These are phyloP conservation scores for Starmerella bombi DNA, from an alignment of 805 yeast species.

Conservation along the genomic window DNA sequence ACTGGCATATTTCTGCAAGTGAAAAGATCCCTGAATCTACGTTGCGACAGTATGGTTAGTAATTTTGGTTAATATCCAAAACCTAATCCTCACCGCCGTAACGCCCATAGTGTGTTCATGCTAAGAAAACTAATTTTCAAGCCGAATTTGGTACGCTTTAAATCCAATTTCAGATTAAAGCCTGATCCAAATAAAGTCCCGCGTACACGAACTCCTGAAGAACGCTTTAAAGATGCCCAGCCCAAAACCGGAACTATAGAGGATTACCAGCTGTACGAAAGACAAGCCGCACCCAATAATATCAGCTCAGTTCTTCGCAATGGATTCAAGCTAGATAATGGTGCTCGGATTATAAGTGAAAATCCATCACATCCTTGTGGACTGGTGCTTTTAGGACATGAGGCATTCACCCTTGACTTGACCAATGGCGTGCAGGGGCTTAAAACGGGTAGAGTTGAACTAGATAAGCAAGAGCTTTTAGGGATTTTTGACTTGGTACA, in stretches of 20 bases:
- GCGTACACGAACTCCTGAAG: conserved; percentile 16
- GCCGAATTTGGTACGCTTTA: not conserved
- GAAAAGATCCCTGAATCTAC: not conserved
- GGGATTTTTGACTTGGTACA: conserved; percentile 41
- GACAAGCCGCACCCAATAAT: conserved; percentile 36
- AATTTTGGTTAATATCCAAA: not conserved
- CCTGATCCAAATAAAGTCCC: conserved; percentile 23
- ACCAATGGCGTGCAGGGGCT: conserved; percentile 31
- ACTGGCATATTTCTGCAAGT: conserved; percentile 17
- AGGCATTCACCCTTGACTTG: conserved; percentile 48
- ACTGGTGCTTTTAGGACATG: conserved; percentile 31
- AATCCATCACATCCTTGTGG: conserved; percentile 24
- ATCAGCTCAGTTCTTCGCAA: conserved; percentile 39
- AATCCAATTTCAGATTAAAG: conserved; percentile 14
- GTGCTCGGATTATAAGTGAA: conserved; percentile 29
- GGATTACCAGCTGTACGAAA: conserved; percentile 36
- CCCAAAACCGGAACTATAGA: conserved; percentile 22
- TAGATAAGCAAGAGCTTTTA: conserved; percentile 32
- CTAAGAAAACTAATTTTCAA: not conserved
- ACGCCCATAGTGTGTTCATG: not conserved
- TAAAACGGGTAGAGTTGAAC: conserved; percentile 42
- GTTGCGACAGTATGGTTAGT: no score
- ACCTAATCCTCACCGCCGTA: not conserved
- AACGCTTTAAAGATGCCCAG: conserved; percentile 19
- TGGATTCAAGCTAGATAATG: conserved; percentile 46